These are phyloP conservation scores for Quercus lobata DNA, from an alignment of 331 rosid genomes.

Conservation along the genomic window DNA sequence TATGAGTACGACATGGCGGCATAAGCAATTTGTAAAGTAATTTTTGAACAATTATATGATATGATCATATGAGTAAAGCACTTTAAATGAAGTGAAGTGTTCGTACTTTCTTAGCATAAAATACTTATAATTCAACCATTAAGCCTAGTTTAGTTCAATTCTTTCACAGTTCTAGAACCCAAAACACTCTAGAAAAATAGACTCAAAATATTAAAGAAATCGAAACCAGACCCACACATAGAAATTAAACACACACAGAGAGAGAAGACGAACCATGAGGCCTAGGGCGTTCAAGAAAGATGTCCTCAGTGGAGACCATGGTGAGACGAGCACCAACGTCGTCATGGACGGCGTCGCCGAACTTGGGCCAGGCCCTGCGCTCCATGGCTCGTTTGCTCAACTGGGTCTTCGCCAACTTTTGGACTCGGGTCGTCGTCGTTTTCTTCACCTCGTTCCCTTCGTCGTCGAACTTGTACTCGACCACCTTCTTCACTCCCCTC, in stretches of 20 bases:
- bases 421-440: conserved; percentile 63
- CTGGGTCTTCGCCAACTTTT: conserved; percentile 79
- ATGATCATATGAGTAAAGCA: no score
- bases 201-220: background rate
- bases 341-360: conserved; percentile 84
- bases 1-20: no score
- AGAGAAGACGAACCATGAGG: conserved; percentile 53
- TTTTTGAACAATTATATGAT: no score
- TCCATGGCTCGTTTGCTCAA: conserved; percentile 79
- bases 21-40: no score
- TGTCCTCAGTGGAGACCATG: conserved; percentile 91
- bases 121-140: no score
- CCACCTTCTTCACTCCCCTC: conserved; percentile 66
- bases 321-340: conserved; percentile 80
- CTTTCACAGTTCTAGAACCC: background rate
- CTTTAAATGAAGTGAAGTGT: no score
- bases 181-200: background rate
- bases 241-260: background rate
- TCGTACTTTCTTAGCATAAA: no score
- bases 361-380: conserved; percentile 85
- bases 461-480: conserved; percentile 74
- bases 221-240: background rate
- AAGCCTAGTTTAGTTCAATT: no score
- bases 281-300: conserved; percentile 82
- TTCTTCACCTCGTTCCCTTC: conserved; percentile 77